Evolutionary conservation across 1,139 yeast species (phyloP), one percentile per base, ranked within the genome.

Genomic region (Zygosaccharomyces pseudobailii): DNA sequence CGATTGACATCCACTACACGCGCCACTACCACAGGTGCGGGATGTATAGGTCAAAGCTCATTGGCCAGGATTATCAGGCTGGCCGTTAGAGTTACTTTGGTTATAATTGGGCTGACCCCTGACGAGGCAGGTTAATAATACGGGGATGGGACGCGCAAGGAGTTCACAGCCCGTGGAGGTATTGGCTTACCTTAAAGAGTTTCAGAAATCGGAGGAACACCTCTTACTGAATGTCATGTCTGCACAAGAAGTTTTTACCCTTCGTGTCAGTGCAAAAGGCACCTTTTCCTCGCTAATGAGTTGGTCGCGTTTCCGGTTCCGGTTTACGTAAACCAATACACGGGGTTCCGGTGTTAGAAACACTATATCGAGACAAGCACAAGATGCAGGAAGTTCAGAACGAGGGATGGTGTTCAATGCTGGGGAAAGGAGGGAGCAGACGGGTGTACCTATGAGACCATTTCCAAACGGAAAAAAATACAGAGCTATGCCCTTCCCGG

Each of bases 281-380:
- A 23, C 32, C 33, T 38, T 28, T 38, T 28, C 20, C n/a, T 38
- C n/a, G 41, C 41, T 8, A 38, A 34, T 4, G 34, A 21, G 32
- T 23, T 17, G 9, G 31, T 31, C n/a, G 32, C 19, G 6, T 43
- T 40, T 36, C 45, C 50, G 4, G 36, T 10, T 7, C 37, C 33
- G 21, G 41, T 42, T 19, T 47, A 36, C 36, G 35, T 47, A 24
- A 47, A 47, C 6, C 35, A 38, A 20, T 36, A 35, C 32, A 36
- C 45, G 23, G 41, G 32, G 7, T 23, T 32, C 27, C 8, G 8
- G 20, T 31, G 38, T 27, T 40, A 46, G 31, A 28, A 10, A 13
- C 19, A 36, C 3, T 44, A 47, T 34, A 20, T 35, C 24, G 40
- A 33, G 19, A 10, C 40, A 5, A 44, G 36, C 36, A 37, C 31